These are phyloP conservation scores for Amanita muscaria DNA, from an alignment of 768 basidiomycete species.

Conservation along the genomic window DNA sequence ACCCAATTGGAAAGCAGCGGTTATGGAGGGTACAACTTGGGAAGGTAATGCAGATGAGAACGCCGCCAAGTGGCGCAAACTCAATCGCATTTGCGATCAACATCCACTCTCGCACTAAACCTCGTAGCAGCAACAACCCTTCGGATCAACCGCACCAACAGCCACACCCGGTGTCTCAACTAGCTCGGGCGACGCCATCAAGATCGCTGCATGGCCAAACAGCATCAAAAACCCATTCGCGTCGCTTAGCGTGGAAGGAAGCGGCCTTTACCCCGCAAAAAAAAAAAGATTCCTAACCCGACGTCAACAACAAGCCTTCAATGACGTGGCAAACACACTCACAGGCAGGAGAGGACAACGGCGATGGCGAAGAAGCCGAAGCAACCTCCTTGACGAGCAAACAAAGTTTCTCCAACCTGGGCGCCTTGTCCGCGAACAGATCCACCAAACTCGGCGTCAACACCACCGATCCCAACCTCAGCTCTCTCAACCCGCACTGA, in stretches of 20 bases:
- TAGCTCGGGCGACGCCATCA: conserved; percentile 83
- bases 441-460: neutral
- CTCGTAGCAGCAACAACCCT: conserved; percentile 85
- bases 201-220: conserved; percentile 63
- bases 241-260: conserved; percentile 14
- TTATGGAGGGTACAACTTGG: no score
- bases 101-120: conserved; percentile 77
- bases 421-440: neutral
- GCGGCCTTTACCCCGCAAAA: conserved; percentile 22
- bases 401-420: neutral
- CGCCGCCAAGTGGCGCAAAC: no score
- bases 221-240: conserved; percentile 31
- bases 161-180: conserved; percentile 85
- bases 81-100: no score
- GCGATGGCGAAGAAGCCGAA: neutral
- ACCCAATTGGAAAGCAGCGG: no score
- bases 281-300: neutral
- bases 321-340: no score
- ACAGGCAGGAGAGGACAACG: neutral
- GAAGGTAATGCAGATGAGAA: no score
- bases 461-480: neutral
- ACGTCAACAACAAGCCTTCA: neutral
- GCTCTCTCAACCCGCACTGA: neutral
- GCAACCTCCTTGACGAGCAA: neutral
- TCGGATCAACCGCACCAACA: conserved; percentile 79